These are phyloP conservation scores for Debaryomyces prosopidis DNA, from an alignment of 805 yeast species.

Conservation along the genomic window DNA sequence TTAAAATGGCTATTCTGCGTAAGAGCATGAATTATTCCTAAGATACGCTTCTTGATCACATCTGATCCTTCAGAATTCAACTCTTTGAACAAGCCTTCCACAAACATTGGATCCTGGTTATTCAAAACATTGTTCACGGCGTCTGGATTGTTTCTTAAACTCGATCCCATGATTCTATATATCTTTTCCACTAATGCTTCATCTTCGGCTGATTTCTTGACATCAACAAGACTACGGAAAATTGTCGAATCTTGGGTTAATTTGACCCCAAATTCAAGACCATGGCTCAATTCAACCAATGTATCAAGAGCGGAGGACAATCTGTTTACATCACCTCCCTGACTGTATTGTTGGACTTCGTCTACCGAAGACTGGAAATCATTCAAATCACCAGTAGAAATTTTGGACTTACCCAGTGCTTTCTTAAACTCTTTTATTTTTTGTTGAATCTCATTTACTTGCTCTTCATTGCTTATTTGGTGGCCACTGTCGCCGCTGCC, in stretches of 20 bases:
- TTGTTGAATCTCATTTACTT: constrained; percentile 4
- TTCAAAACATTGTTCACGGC: constrained; percentile 45
- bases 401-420: background rate
- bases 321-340: constrained; percentile 16
- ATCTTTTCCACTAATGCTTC: constrained; percentile 48
- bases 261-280: constrained; percentile 57
- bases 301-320: constrained; percentile 37
- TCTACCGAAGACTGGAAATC: constrained; percentile 17
- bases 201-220: constrained; percentile 6
- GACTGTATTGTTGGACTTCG: constrained; percentile 14
- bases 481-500: constrained; percentile 1
- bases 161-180: constrained; percentile 61
- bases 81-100: constrained; percentile 19
- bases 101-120: constrained; percentile 16
- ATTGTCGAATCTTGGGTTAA: constrained; percentile 38
- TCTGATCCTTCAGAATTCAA: constrained; percentile 21
- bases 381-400: constrained; percentile 8
- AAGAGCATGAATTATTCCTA: constrained; percentile 54
- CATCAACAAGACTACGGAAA: constrained; percentile 28
- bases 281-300: constrained; percentile 65
- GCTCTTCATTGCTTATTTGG: constrained; percentile 1
- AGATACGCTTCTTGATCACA: constrained; percentile 44
- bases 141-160: constrained; percentile 72
- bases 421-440: constrained; percentile 9
- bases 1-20: constrained; percentile 37